Conservation (phyloP, 441 rosid species). For the Pelargonium myrrhifolium region DNA sequence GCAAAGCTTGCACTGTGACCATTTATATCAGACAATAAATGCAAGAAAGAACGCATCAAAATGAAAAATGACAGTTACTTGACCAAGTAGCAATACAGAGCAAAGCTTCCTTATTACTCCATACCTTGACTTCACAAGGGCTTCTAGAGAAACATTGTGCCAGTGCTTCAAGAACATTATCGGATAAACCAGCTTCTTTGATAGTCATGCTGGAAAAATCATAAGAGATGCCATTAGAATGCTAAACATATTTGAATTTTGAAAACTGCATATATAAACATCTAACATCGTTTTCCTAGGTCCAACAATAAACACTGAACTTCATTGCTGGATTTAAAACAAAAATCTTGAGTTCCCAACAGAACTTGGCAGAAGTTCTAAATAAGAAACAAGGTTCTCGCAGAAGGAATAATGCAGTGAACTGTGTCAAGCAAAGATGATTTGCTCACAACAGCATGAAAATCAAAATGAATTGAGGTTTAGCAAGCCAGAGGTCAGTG, state of each 20-base stretch:
- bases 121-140: slow-evolving; percentile 75
- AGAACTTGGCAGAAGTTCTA: not conserved
- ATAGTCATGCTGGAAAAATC: slow-evolving; percentile 60
- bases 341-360: not conserved
- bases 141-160: slow-evolving; percentile 65
- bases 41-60: slow-evolving; percentile 4
- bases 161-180: slow-evolving; percentile 56
- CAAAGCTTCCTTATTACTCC: slow-evolving; percentile 14
- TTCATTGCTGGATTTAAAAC: not conserved
- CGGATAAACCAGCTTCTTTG: slow-evolving; percentile 59
- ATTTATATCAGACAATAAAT: slow-evolving; percentile 29
- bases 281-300: not conserved
- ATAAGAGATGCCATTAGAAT: slow-evolving; percentile 23
- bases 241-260: not conserved
- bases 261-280: not conserved
- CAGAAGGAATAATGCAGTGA: not conserved
- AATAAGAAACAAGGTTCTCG: not conserved
- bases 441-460: not conserved
- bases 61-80: not conserved
- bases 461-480: not conserved
- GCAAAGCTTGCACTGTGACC: slow-evolving; percentile 66
- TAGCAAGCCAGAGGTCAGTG: not conserved
- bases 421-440: not conserved
- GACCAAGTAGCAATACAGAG: not conserved
- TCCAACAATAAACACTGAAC: not conserved